Base-by-base conservation (phyloP, 176 grass and related monocot genomes). In the Secale cereale region DNA sequence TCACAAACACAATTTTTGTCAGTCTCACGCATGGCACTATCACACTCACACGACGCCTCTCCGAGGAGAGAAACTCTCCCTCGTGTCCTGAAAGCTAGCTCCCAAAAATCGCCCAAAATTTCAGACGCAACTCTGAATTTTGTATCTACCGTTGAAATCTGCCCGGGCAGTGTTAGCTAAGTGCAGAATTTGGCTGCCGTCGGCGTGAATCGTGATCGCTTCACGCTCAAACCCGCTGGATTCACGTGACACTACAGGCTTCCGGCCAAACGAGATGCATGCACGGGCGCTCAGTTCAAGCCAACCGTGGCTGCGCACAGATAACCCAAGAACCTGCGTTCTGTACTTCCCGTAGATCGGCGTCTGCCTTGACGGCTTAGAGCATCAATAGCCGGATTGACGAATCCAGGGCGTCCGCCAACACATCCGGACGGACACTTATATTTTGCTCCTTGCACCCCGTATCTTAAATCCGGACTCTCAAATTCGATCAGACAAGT, bases 301-400 rank as follows among this genome's bases (percentile, higher is more conserved):
- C 35, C 6, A 71, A 10, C 37, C 8, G 8, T 40, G 37, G 9
- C 3, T 40, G 37, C 37, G 8, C 8, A 40, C 22, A 45, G 27
- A 52, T 30, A 26, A 45, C 16, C 28, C 57, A 20, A 77, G 61
- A 84, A 77, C 62, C 70, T 78, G 80, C 20, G 26, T 70, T 70
- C 50, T 70, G 57, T 31, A 9, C 26, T 43, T 40, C n/a, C 29
- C 14, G 33, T 8, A 67, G 8, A 32, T 82, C 43, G 13, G 2
- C n/a, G n/a, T n/a, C n/a, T n/a, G n/a, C n/a, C n/a, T n/a, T n/a
- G n/a, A n/a, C n/a, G n/a, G n/a, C n/a, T n/a, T n/a, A n/a, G n/a
- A n/a, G n/a, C n/a, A n/a, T n/a, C n/a, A n/a, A n/a, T n/a, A n/a
- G n/a, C n/a, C n/a, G n/a, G n/a, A n/a, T n/a, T n/a, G n/a, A n/a